A percentile compares a stretch with the other conserved stretches of the same genome.
Evolutionary conservation across 805 yeast genomes (phyloP).

Genomic region (Blastobotrys americana): DNA sequence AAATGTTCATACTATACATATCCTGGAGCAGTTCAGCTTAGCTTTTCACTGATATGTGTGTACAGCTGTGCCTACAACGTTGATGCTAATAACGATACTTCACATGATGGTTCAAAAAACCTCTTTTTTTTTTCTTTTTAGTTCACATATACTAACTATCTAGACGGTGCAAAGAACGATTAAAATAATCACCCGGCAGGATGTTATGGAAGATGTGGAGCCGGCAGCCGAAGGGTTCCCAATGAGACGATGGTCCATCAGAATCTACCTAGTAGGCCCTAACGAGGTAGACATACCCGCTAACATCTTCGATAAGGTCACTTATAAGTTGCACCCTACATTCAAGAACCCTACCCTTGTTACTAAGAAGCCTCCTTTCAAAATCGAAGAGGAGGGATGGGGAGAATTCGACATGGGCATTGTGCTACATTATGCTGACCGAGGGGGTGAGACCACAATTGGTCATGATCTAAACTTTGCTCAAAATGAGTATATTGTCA

Average conservation of each 20-base stretch:
- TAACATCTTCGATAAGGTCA: constrained; percentile 79
- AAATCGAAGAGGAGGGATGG: constrained; percentile 92
- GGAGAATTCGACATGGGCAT: constrained; percentile 93
- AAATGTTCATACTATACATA: too few relatives aligned
- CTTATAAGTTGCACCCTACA: constrained; percentile 91
- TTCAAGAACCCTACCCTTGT: constrained; percentile 82
- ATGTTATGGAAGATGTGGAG: constrained; percentile 69
- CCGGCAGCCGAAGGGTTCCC: constrained; percentile 88
- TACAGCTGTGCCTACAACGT: not conserved
- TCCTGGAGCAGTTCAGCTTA: too few relatives aligned
- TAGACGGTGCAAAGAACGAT: constrained; percentile 65
- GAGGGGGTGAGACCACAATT: constrained; percentile 80
- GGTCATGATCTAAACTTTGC: constrained; percentile 85
- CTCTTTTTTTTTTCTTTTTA: not conserved
- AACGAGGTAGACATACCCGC: constrained; percentile 83
- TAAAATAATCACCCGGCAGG: constrained; percentile 81
- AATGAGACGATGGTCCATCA: constrained; percentile 87
- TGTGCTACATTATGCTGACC: constrained; percentile 67
- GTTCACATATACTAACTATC: not conserved
- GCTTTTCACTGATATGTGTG: too few relatives aligned
- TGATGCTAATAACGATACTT: not conserved
- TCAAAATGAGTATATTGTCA: constrained; percentile 67
- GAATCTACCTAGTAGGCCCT: constrained; percentile 65
- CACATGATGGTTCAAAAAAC: not conserved
- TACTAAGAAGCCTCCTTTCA: constrained; percentile 76